These are phyloP conservation scores for Suhomyces bolitotheri DNA, from an alignment of 1,139 yeast genomes.

Conservation along the genomic window DNA sequence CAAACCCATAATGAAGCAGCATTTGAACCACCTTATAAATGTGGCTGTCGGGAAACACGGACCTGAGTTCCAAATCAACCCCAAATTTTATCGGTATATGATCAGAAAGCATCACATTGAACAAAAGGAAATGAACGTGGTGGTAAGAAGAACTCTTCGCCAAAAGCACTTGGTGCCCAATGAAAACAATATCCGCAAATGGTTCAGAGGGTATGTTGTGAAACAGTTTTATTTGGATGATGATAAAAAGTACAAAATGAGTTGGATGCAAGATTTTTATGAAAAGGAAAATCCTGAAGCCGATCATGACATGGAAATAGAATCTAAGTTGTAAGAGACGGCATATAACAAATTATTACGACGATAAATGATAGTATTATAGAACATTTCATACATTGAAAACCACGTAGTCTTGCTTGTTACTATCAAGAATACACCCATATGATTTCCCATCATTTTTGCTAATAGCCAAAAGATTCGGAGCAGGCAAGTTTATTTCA, in stretches of 20 bases:
- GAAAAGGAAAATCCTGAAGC: slow-evolving; percentile 11
- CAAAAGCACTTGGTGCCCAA: slow-evolving; percentile 33
- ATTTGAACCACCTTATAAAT: slow-evolving; percentile 20
- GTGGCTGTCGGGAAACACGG: slow-evolving; percentile 17
- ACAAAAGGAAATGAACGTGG: slow-evolving; percentile 16
- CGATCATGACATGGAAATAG: not conserved
- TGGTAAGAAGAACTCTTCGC: slow-evolving; percentile 22
- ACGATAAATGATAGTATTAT: not conserved
- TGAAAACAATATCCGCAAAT: slow-evolving; percentile 32
- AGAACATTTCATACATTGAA: slow-evolving; percentile 17
- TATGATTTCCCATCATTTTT: slow-evolving; percentile 20
- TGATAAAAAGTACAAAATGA: slow-evolving; percentile 20
- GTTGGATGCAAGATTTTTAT: slow-evolving; percentile 31
- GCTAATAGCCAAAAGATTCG: slow-evolving; percentile 31
- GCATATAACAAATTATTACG: no score
- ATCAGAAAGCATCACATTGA: slow-evolving; percentile 22
- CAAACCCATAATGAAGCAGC: slow-evolving; percentile 26
- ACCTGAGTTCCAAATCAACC: slow-evolving; percentile 22
- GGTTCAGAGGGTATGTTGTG: slow-evolving; percentile 31
- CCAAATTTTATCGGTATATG: slow-evolving; percentile 32
- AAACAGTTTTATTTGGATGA: slow-evolving; percentile 33
- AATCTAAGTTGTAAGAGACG: not conserved
- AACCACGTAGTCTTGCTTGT: slow-evolving; percentile 39
- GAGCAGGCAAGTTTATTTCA: slow-evolving; percentile 16
- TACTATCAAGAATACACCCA: slow-evolving; percentile 44